Conservation (phyloP, 2,329 filamentous ascomycete genomes). For the Apiospora marii region DNA sequence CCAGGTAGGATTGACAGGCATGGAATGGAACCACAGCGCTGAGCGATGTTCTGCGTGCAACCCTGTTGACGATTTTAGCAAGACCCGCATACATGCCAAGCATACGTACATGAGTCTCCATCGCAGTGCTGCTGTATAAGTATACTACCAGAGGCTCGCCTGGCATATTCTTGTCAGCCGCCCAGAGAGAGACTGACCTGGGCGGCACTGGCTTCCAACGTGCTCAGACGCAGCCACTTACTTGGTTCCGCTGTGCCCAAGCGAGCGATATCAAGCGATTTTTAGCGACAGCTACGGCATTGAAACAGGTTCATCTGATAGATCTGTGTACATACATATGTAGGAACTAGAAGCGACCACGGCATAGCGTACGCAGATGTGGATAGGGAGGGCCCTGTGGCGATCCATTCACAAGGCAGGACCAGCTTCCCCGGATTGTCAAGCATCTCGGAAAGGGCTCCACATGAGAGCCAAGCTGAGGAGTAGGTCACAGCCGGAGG, state of each 20-base stretch:
- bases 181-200: neutral
- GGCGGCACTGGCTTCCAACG: neutral
- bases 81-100: conserved; percentile 13
- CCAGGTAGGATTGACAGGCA: neutral
- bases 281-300: neutral
- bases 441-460: neutral
- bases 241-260: neutral
- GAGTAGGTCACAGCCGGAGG: conserved; percentile 6
- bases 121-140: neutral
- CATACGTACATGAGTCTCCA: neutral
- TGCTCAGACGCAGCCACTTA: neutral
- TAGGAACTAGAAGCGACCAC: neutral
- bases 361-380: neutral
- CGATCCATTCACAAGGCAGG: conserved; percentile 7
- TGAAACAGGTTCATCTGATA: neutral
- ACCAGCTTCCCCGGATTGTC: conserved; percentile 5
- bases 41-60: neutral
- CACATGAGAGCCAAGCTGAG: conserved; percentile 18
- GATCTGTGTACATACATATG: neutral
- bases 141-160: neutral
- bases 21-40: neutral
- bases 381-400: neutral
- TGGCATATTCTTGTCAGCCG: neutral
- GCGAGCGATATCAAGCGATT: neutral
- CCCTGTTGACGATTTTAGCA: neutral